Evolutionary conservation across 1,284 basidiomycete genomes (phyloP).

Genomic region (Coniophora puteana): DNA sequence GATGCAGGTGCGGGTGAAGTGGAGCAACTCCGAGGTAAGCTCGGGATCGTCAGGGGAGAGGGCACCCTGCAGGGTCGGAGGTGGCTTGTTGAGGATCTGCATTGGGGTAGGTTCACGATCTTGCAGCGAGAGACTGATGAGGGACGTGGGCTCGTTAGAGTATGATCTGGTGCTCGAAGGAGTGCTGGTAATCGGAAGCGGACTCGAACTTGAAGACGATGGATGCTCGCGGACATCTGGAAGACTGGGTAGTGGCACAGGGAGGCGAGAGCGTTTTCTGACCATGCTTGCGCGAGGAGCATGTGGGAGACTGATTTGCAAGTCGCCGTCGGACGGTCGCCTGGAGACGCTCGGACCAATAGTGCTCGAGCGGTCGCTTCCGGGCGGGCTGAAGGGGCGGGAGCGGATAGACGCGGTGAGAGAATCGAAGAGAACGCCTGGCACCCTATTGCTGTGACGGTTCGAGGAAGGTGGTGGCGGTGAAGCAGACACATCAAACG

Average conservation of each 20-base stretch:
- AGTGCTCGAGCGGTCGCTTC: slow-evolving; percentile 5
- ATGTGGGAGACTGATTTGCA: slow-evolving; percentile 3
- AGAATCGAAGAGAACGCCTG: slow-evolving; percentile 8
- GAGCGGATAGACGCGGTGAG: slow-evolving; percentile 12
- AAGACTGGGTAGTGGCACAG: too few relatives aligned
- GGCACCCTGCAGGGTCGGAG: slow-evolving; percentile 2
- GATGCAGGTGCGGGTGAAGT: slow-evolving; percentile 20
- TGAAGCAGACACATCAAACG: too few relatives aligned
- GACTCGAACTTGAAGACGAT: too few relatives aligned
- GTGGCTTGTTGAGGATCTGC: too few relatives aligned
- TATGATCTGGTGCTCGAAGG: too few relatives aligned
- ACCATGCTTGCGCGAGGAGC: neutral
- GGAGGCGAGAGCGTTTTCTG: slow-evolving; percentile 9
- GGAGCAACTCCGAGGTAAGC: slow-evolving; percentile 24
- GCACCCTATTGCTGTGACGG: slow-evolving; percentile 8
- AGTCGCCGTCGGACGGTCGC: neutral
- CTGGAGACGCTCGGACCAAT: too few relatives aligned
- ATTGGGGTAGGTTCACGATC: too few relatives aligned
- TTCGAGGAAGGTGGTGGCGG: slow-evolving; percentile 12
- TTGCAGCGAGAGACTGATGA: neutral
- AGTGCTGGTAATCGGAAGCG: neutral
- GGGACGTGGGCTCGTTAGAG: too few relatives aligned
- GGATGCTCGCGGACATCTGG: slow-evolving; percentile 8
- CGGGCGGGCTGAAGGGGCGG: slow-evolving; percentile 15
- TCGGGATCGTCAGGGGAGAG: slow-evolving; percentile 15